Conservation (phyloP, 2,329 filamentous ascomycete species). For the Nothophoma quercina region DNA sequence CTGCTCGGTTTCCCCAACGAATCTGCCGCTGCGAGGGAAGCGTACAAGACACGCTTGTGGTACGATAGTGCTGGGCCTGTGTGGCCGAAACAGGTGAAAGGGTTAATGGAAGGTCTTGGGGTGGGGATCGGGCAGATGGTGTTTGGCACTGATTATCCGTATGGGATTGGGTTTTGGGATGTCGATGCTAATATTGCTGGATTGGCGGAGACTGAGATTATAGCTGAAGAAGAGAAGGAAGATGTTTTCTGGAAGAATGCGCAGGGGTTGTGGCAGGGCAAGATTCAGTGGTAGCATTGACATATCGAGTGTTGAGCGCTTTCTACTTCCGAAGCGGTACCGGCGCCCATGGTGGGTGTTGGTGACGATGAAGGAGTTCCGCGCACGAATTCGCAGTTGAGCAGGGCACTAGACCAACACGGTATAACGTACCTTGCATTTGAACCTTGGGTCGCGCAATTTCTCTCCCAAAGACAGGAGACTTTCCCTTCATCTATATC, state of each 20-base stretch:
- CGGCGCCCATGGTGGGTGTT: too few relatives aligned
- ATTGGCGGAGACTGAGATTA: slow-evolving; percentile 32
- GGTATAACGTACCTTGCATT: too few relatives aligned
- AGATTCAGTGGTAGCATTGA: slow-evolving; percentile 12
- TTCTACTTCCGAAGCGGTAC: too few relatives aligned
- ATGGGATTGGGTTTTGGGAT: slow-evolving; percentile 50
- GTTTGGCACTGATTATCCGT: slow-evolving; percentile 50
- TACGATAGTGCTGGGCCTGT: slow-evolving; percentile 50
- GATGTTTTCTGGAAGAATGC: slow-evolving; percentile 39
- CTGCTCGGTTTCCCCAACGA: slow-evolving; percentile 41
- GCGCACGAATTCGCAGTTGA: too few relatives aligned
- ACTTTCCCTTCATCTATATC: too few relatives aligned
- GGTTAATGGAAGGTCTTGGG: slow-evolving; percentile 41
- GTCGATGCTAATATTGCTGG: slow-evolving; percentile 43
- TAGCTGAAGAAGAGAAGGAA: slow-evolving; percentile 35
- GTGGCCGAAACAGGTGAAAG: slow-evolving; percentile 47
- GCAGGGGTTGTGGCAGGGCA: slow-evolving; percentile 35
- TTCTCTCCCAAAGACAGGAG: too few relatives aligned
- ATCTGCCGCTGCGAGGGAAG: slow-evolving; percentile 34
- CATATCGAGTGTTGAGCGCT: too few relatives aligned
- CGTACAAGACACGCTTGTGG: slow-evolving; percentile 44
- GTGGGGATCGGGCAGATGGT: slow-evolving; percentile 40
- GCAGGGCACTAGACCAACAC: too few relatives aligned
- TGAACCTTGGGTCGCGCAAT: too few relatives aligned
- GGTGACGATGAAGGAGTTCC: too few relatives aligned